These are phyloP conservation scores for Euphorbia pulcherrima DNA, from an alignment of 345 rosid species.

Conservation along the genomic window DNA sequence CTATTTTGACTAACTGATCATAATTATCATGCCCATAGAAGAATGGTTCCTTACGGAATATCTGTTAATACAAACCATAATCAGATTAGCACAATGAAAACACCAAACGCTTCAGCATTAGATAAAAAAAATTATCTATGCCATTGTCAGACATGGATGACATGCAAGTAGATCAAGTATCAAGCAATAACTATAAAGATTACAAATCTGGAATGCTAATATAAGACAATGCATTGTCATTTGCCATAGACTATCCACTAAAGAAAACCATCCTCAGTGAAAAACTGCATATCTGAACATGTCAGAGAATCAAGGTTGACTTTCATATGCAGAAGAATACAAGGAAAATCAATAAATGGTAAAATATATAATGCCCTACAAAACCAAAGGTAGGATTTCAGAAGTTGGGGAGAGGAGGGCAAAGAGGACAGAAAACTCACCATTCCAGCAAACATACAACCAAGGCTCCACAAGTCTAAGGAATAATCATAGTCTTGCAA, in stretches of 20 bases:
- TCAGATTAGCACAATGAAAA: slow-evolving; percentile 33
- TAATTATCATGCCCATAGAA: slow-evolving; percentile 97
- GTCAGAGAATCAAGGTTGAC: background rate
- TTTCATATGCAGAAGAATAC: slow-evolving; percentile 20
- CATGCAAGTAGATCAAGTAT: slow-evolving; percentile 30
- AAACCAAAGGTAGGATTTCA: background rate
- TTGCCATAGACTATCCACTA: background rate
- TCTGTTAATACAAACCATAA: slow-evolving; percentile 45
- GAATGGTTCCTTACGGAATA: slow-evolving; percentile 97
- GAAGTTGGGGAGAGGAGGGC: background rate
- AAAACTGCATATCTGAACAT: slow-evolving; percentile 1
- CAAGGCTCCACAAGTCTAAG: slow-evolving; percentile 96
- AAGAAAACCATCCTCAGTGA: slow-evolving; percentile 2
- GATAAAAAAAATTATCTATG: too few species aligned
- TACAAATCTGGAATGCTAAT: slow-evolving; percentile 9
- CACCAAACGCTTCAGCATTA: too few species aligned
- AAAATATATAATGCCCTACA: background rate
- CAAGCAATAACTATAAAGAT: slow-evolving; percentile 7
- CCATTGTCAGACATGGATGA: too few species aligned
- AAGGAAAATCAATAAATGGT: slow-evolving; percentile 7
- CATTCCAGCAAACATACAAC: slow-evolving; percentile 99
- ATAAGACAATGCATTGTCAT: background rate
- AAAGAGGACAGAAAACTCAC: slow-evolving; percentile 38
- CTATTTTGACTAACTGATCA: slow-evolving; percentile 95
- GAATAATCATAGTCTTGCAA: slow-evolving; percentile 98